phyloP scores from a whole-genome alignment of 1,139 yeast species.

The Komagataea norvegica region DNA sequence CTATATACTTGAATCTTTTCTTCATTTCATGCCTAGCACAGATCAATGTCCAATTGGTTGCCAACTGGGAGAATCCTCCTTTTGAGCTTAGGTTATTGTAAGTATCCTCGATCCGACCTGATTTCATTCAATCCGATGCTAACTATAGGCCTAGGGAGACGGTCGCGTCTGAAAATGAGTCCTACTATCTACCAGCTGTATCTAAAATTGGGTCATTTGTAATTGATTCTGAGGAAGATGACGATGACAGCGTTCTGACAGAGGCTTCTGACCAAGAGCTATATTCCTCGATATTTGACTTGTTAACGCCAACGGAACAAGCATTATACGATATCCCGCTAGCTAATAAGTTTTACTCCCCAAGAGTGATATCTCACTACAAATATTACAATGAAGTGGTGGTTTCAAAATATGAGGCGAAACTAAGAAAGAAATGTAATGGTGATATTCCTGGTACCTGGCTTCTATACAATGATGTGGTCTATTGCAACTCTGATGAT shows the following conservation, averaged over 20 bases:
- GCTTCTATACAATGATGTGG: constrained; percentile 46
- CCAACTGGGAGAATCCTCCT: constrained; percentile 37
- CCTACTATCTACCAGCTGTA: constrained; percentile 46
- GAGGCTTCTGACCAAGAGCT: constrained; percentile 28
- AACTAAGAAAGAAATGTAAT: constrained; percentile 22
- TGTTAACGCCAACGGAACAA: constrained; percentile 29
- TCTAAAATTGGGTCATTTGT: constrained; percentile 33
- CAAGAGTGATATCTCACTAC: constrained; percentile 63
- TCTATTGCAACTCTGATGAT: constrained; percentile 62
- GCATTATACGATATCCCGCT: constrained; percentile 47
- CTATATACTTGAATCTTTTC: too few relatives aligned
- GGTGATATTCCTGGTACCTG: constrained; percentile 40
- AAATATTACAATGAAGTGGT: constrained; percentile 40
- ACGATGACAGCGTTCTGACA: constrained; percentile 16
- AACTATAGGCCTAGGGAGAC: constrained; percentile 51
- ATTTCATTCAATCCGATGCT: too few relatives aligned
- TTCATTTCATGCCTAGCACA: constrained; percentile 8
- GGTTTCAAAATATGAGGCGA: constrained; percentile 16
- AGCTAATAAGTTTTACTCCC: constrained; percentile 50
- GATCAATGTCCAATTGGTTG: constrained; percentile 21
- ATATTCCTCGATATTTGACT: constrained; percentile 34
- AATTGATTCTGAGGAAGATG: constrained; percentile 27
- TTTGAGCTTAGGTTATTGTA: constrained; percentile 44
- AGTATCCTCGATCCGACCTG: too few relatives aligned
- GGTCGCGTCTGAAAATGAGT: constrained; percentile 43